Conservation (phyloP, 345 rosid species). For the Gynandropsis gynandra region DNA sequence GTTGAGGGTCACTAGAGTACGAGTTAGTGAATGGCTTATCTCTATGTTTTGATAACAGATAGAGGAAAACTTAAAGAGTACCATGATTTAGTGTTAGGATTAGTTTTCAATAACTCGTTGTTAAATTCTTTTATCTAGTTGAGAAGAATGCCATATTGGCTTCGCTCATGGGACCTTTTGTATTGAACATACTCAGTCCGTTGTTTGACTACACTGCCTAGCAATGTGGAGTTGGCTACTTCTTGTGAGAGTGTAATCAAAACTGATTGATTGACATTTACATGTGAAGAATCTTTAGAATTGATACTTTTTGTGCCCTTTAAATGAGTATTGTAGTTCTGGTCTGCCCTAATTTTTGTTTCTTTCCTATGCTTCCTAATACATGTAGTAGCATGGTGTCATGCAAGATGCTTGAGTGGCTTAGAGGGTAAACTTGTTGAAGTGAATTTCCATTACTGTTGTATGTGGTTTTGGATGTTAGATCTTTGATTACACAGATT, state of each 20-base stretch:
- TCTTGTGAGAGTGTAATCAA: slow-evolving; percentile 2
- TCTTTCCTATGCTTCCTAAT: not conserved
- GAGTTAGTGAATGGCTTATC: not conserved
- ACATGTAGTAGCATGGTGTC: slow-evolving; percentile 4
- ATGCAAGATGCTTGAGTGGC: slow-evolving; percentile 9
- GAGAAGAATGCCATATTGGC: slow-evolving; percentile 1
- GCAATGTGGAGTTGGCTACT: slow-evolving; percentile 7
- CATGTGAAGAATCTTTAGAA: not conserved
- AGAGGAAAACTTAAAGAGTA: slow-evolving; percentile 1
- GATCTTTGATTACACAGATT: not conserved
- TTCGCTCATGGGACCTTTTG: not conserved
- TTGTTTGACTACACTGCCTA: not conserved
- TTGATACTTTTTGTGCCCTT: not conserved
- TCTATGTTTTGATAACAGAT: not conserved
- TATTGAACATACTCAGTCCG: not conserved
- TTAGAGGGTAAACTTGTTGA: not conserved
- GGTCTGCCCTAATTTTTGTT: slow-evolving; percentile 9
- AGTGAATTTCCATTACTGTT: not conserved
- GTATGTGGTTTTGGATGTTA: slow-evolving; percentile 19
- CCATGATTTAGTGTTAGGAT: not conserved
- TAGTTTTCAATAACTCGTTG: not conserved
- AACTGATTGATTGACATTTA: slow-evolving; percentile 7
- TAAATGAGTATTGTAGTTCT: not conserved
- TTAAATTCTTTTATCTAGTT: not conserved
- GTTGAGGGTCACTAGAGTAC: slow-evolving; percentile 6